Evolutionary conservation across 2,329 filamentous ascomycete genomes (phyloP), one percentile per base, ranked within the genome.

Genomic region (Fusarium siculi): DNA sequence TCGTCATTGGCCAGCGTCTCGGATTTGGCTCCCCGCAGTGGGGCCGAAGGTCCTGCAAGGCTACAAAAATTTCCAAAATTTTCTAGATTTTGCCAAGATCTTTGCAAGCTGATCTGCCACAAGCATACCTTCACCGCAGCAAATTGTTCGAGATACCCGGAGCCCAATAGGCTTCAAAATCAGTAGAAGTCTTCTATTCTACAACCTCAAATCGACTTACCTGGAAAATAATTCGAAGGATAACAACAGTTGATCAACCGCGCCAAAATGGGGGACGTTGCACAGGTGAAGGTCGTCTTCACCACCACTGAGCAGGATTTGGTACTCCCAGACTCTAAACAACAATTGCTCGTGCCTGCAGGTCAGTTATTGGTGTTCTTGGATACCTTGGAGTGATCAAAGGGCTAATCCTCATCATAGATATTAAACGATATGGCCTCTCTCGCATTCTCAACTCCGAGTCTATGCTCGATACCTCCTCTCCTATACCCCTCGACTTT

Each of bases 401-500:
- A 10, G 21, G 32, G 16, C 66, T 74, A 25, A 75, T 16, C 9
- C 19, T 34, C 8, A 12, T n/a, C 25, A 16, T 68, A 90, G 90
- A 92, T 74, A 90, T 93, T 76, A 89, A 90, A 79, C 88, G 91
- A 78, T 92, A 92, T 88, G 91, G 90, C 76, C 86, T 93, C 60
- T 93, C 91, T 23, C 87, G 90, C 66, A 90, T 93, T 68, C 86
- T 93, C 80, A 93, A 93, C 82, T 92, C 91, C 77, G 89, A 91
- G 85, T 90, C 89, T 39, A 92, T 93, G 88, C 90, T 93, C 81
- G 86, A 88, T 80, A 92, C 90, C 50, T 80, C 86, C 34, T 84
- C 85, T 16, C 90, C 93, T 18, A 88, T 95, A 52, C 94, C 94
- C 23, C 92, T 99, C 83, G 96, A 99, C 83, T 98, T 99, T 85